Percentiles rank a stretch among this genome's conserved stretches.
Evolutionary conservation across 257 asterid genomes (phyloP).

Genomic region (Solanum boliviense): DNA sequence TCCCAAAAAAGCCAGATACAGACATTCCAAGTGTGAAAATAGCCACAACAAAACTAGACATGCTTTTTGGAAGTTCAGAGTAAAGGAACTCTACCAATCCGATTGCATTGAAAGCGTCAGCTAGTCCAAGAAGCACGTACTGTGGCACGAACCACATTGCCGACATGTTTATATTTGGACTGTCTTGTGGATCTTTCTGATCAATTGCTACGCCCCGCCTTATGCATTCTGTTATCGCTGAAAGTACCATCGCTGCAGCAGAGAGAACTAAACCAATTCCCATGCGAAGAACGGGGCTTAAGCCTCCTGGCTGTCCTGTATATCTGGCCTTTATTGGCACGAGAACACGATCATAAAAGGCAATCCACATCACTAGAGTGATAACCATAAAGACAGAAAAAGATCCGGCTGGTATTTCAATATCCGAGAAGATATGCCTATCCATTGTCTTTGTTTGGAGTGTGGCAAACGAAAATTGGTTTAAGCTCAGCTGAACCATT

Average conservation of each 20-base stretch:
- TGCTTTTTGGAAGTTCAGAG: slow-evolving; percentile 9
- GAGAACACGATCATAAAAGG: background rate
- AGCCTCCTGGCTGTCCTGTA: background rate
- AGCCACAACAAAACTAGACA: slow-evolving; percentile 19
- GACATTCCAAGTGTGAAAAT: slow-evolving; percentile 6
- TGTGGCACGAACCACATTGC: slow-evolving; percentile 17
- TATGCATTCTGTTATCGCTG: slow-evolving; percentile 2
- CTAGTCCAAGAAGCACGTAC: slow-evolving; percentile 4
- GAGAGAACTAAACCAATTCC: slow-evolving; percentile 11
- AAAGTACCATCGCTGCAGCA: background rate
- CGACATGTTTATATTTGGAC: slow-evolving; percentile 4
- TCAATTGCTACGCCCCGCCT: background rate
- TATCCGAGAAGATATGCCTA: slow-evolving; percentile 4
- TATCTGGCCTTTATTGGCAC: background rate
- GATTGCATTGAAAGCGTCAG: slow-evolving; percentile 10
- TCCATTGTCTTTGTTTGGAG: background rate
- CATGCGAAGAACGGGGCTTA: slow-evolving; percentile 6
- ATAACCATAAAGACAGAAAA: background rate
- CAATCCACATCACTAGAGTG: background rate
- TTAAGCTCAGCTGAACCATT: background rate
- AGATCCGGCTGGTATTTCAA: slow-evolving; percentile 18
- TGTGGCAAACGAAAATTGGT: background rate
- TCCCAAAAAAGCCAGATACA: slow-evolving; percentile 2
- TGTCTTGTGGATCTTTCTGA: background rate
- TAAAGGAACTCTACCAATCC: slow-evolving; percentile 11